Evolutionary conservation across 116 monocot genomes (phyloP).

Genomic region (Posidonia oceanica): DNA sequence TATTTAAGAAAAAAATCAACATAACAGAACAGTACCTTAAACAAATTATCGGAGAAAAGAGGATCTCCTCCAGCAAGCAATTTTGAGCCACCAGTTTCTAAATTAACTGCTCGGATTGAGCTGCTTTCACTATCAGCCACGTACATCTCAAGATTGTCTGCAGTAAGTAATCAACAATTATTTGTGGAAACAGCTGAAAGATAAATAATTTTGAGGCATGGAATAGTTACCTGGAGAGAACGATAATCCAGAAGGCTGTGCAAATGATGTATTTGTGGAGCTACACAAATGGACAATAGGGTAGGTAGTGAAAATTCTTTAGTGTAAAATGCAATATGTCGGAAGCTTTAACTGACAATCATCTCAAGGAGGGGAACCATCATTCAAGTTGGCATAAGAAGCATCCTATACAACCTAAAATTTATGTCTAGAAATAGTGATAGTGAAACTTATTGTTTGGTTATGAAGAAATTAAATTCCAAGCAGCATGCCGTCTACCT

Average conservation of each 20-base stretch:
- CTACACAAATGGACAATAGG: conserved; percentile 15
- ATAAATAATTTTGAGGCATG: conserved; percentile 3
- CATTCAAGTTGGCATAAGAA: too few species aligned
- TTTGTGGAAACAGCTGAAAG: not conserved
- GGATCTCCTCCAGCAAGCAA: conserved; percentile 93
- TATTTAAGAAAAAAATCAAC: not conserved
- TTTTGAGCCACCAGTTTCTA: conserved; percentile 81
- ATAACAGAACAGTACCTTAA: conserved; percentile 43
- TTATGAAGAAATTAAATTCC: too few species aligned
- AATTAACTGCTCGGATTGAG: conserved; percentile 78
- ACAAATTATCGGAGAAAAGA: conserved; percentile 80
- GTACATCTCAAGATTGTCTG: conserved; percentile 60
- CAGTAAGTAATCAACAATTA: conserved; percentile 4
- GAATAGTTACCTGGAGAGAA: conserved; percentile 55
- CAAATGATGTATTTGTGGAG: conserved; percentile 80
- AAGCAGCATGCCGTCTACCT: too few species aligned
- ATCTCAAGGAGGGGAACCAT: too few species aligned
- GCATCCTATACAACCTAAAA: too few species aligned
- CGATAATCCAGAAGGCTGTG: conserved; percentile 96
- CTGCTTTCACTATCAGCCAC: conserved; percentile 99
- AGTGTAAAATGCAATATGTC: too few species aligned
- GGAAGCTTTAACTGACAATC: too few species aligned
- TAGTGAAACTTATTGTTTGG: too few species aligned
- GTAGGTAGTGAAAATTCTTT: not conserved
- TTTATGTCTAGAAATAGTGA: too few species aligned